These are phyloP conservation scores for Alternaria angustiovoidea DNA, from an alignment of 2,329 filamentous ascomycete species.

Conservation along the genomic window DNA sequence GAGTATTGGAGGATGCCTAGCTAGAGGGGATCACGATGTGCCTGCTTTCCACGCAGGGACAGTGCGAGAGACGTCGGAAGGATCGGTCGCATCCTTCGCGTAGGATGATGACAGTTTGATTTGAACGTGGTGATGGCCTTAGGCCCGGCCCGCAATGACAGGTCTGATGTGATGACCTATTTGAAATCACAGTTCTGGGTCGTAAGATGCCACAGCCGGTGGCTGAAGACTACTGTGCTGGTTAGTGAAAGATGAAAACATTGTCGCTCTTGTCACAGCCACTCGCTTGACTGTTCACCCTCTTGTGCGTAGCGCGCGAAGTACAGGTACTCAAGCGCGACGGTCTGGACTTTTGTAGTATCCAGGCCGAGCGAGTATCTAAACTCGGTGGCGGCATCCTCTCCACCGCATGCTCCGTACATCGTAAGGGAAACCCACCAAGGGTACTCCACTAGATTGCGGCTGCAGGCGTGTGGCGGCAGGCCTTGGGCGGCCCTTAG, in stretches of 20 bases:
- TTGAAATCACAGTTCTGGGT: not conserved
- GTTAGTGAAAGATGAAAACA: not conserved
- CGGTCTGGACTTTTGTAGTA: not conserved
- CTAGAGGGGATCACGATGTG: not conserved
- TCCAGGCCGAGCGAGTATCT: not conserved
- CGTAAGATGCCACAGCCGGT: not conserved
- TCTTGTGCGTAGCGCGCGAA: not conserved
- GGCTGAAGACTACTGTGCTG: not conserved
- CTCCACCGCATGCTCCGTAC: not conserved
- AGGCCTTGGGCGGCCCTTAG: constrained; percentile 21
- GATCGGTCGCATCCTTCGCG: not conserved
- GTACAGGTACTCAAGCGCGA: not conserved
- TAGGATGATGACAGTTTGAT: not conserved
- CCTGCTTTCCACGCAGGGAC: not conserved
- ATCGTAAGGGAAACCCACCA: not conserved
- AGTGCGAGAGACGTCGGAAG: not conserved
- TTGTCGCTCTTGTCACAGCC: not conserved
- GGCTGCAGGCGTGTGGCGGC: constrained; percentile 3
- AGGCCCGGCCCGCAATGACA: not conserved
- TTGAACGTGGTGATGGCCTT: not conserved
- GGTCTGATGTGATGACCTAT: not conserved
- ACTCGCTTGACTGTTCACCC: not conserved
- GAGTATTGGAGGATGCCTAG: not conserved
- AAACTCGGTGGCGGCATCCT: not conserved
- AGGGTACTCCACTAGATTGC: constrained; percentile 6